Evolutionary conservation across 1,284 basidiomycete genomes (phyloP).

Genomic region (Tilletiopsis washingtonensis): DNA sequence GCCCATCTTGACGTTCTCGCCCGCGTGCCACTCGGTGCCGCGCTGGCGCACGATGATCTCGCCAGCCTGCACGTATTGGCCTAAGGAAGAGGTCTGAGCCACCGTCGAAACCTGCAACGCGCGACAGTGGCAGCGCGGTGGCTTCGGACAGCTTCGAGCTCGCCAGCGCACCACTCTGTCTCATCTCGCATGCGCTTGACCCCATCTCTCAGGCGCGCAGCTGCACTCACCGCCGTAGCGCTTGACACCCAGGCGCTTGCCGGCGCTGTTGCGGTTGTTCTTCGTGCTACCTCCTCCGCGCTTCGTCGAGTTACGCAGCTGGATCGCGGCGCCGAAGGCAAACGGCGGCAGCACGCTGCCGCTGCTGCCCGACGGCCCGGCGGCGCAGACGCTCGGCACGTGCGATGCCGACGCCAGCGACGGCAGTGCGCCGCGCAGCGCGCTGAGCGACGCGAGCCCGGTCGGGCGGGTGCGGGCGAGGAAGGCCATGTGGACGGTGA

Average conservation of each 20-base stretch:
- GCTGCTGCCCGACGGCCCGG: no score
- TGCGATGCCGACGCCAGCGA: background rate
- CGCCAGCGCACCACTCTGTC: no score
- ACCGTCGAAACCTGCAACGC: no score
- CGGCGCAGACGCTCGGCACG: no score
- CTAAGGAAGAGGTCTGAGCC: no score
- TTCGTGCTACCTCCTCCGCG: conserved; percentile 45
- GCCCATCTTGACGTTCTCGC: conserved; percentile 41
- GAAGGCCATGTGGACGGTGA: no score
- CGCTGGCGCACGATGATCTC: conserved; percentile 44
- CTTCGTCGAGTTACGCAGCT: conserved; percentile 46
- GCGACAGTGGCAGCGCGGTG: no score
- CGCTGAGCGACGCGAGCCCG: background rate
- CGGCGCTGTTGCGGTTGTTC: conserved; percentile 45
- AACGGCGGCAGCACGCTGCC: conserved; percentile 34
- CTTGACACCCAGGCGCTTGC: conserved; percentile 45
- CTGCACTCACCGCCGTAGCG: conserved; percentile 32
- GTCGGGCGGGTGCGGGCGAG: no score
- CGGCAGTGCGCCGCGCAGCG: background rate
- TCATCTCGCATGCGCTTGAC: no score
- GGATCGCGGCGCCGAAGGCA: conserved; percentile 36
- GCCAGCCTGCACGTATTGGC: conserved; percentile 35
- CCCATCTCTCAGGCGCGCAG: no score
- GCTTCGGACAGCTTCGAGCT: no score
- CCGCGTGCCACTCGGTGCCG: conserved; percentile 44